A percentile compares a stretch with the other conserved stretches of the same genome.
phyloP scores from a whole-genome alignment of 805 yeast genomes.

The Metschnikowia proteae region DNA sequence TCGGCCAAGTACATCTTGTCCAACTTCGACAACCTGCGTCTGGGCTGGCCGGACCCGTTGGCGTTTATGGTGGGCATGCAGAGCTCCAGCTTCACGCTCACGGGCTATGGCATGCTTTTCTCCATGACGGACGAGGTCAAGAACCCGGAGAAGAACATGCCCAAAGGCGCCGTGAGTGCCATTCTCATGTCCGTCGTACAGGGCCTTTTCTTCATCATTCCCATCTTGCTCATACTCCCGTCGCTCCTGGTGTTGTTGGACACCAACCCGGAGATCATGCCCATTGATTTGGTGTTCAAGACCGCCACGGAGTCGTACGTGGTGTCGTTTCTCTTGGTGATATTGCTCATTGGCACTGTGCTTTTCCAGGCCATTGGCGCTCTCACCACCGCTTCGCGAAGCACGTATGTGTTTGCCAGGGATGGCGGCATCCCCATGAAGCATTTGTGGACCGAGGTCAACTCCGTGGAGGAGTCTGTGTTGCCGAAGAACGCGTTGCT shows the following conservation, averaged over 20 bases:
- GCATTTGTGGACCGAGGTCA: conserved; percentile 62
- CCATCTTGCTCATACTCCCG: conserved; percentile 68
- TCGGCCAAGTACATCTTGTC: conserved; percentile 58
- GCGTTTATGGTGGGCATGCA: conserved; percentile 78
- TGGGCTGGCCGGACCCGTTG: conserved; percentile 71
- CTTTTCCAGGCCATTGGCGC: conserved; percentile 77
- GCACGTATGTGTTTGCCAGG: conserved; percentile 78
- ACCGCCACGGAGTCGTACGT: conserved; percentile 63
- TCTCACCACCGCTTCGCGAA: conserved; percentile 75
- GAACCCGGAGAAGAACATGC: conserved; percentile 68
- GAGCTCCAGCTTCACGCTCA: conserved; percentile 73
- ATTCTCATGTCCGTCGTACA: conserved; percentile 62
- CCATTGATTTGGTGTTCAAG: conserved; percentile 74
- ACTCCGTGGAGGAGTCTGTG: conserved; percentile 48
- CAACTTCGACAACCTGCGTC: conserved; percentile 63
- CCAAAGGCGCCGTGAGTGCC: conserved; percentile 66
- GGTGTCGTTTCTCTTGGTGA: conserved; percentile 64
- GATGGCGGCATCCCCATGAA: conserved; percentile 75
- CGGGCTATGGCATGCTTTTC: conserved; percentile 79
- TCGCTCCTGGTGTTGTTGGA: conserved; percentile 55
- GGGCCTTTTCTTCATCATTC: conserved; percentile 69
- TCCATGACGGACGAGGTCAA: conserved; percentile 81
- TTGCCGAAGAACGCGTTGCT: conserved; percentile 71
- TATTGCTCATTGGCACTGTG: conserved; percentile 65
- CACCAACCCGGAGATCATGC: conserved; percentile 62